A percentile compares a stretch with the other conserved stretches of the same genome.
These are phyloP conservation scores for Cupressus sempervirens DNA, from an alignment of 75 land plant species.

Conservation along the genomic window DNA sequence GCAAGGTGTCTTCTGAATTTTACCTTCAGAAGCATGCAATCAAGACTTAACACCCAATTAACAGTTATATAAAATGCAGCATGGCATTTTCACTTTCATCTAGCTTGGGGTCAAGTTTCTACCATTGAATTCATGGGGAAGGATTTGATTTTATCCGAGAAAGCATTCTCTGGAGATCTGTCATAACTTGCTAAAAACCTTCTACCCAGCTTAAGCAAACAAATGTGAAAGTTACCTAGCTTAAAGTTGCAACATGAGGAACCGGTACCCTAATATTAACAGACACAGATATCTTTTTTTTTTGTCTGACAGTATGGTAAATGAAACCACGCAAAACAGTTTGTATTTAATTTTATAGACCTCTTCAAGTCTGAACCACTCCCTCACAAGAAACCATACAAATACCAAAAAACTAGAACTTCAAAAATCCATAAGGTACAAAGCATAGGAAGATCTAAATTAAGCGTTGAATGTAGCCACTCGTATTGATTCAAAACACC, in stretches of 20 bases:
- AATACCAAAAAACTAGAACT: neutral
- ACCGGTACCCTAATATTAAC: neutral
- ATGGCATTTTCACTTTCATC: neutral
- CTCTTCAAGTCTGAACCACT: neutral
- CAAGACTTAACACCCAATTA: neutral
- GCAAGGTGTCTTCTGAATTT: neutral
- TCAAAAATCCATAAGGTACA: neutral
- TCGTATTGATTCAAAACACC: neutral
- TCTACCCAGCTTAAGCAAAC: neutral
- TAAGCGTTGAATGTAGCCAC: neutral
- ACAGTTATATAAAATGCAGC: neutral
- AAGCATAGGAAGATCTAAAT: neutral
- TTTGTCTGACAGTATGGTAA: neutral
- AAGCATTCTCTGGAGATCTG: neutral
- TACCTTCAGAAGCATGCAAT: neutral
- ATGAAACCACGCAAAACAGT: neutral
- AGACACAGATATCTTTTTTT: neutral
- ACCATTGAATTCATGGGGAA: neutral
- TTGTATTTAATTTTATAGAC: neutral
- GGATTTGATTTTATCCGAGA: neutral
- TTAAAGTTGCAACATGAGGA: neutral
- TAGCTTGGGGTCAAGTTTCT: neutral
- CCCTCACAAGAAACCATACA: neutral
- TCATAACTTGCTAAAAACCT: neutral
- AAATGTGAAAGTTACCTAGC: neutral